These are phyloP conservation scores for Afroboletus lepidellus DNA, from an alignment of 1,284 basidiomycete species.

Conservation along the genomic window DNA sequence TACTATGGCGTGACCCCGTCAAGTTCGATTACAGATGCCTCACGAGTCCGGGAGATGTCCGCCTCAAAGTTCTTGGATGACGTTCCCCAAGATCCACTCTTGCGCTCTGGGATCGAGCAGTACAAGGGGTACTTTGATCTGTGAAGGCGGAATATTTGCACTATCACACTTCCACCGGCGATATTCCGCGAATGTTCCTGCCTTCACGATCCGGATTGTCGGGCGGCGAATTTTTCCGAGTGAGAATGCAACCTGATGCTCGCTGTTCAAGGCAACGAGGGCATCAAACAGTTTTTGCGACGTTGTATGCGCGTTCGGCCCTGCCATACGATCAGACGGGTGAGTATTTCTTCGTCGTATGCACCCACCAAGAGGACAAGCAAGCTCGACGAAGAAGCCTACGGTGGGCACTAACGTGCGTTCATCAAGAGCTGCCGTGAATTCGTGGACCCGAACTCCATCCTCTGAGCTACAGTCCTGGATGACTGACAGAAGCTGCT, in stretches of 20 bases:
- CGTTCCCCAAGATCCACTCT: constrained; percentile 15
- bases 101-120: constrained; percentile 4
- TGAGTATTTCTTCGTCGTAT: background rate
- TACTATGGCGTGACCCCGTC: no score
- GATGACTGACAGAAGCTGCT: constrained; percentile 8
- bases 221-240: background rate
- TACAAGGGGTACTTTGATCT: constrained; percentile 16
- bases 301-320: constrained; percentile 3
- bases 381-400: background rate
- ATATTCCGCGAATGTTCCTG: constrained; percentile 21
- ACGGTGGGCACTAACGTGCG: background rate
- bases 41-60: no score
- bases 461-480: background rate
- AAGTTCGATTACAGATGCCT: no score
- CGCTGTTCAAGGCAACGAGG: constrained; percentile 5
- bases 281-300: constrained; percentile 9
- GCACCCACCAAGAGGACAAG: background rate
- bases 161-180: constrained; percentile 13
- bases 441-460: constrained; percentile 12
- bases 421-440: constrained; percentile 17
- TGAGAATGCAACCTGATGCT: background rate
- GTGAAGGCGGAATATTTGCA: background rate
- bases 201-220: constrained; percentile 15
- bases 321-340: background rate
- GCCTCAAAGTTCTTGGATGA: constrained; percentile 5